A percentile compares a stretch with the other conserved stretches of the same genome.
Conservation (phyloP, 495 filamentous ascomycete genomes). For the Tirmania nivea region DNA sequence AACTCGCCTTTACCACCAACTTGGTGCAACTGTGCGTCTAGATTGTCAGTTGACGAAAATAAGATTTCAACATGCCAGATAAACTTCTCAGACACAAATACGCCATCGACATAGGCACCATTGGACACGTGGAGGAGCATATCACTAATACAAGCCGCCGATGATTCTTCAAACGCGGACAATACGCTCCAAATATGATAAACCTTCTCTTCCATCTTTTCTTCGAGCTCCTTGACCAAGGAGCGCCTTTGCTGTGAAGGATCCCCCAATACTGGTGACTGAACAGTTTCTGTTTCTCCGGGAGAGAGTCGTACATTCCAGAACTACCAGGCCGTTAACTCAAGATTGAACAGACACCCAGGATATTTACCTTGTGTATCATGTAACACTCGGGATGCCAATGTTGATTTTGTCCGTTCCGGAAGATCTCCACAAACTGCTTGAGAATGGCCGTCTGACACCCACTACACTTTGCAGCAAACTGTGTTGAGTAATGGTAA, state of each 20-base stretch:
- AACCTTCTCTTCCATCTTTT: constrained; percentile 91
- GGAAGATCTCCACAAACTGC: constrained; percentile 97
- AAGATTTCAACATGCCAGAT: constrained; percentile 90
- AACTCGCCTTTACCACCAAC: constrained; percentile 53
- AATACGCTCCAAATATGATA: constrained; percentile 96
- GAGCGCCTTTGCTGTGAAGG: constrained; percentile 56
- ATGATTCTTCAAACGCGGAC: constrained; percentile 91
- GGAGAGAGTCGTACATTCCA: constrained; percentile 82
- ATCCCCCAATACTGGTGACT: constrained; percentile 30
- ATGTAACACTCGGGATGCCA: constrained; percentile 99
- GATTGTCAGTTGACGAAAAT: constrained; percentile 67
- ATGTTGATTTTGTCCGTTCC: constrained; percentile 93
- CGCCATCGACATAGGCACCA: constrained; percentile 83
- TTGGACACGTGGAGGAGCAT: constrained; percentile 99
- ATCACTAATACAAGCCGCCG: constrained; percentile 93
- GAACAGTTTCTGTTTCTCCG: constrained; percentile 25
- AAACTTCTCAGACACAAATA: constrained; percentile 88
- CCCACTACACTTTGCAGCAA: constrained; percentile 86
- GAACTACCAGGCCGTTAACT: constrained; percentile 28
- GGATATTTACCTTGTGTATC: constrained; percentile 58
- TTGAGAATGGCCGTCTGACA: constrained; percentile 97
- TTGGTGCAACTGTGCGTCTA: constrained; percentile 48
- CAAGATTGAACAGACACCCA: not conserved
- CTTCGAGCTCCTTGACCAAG: constrained; percentile 61
- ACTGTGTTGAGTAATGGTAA: constrained; percentile 96